These are phyloP conservation scores for Sphagnurus paluster DNA, from an alignment of 1,284 basidiomycete species.

Conservation along the genomic window DNA sequence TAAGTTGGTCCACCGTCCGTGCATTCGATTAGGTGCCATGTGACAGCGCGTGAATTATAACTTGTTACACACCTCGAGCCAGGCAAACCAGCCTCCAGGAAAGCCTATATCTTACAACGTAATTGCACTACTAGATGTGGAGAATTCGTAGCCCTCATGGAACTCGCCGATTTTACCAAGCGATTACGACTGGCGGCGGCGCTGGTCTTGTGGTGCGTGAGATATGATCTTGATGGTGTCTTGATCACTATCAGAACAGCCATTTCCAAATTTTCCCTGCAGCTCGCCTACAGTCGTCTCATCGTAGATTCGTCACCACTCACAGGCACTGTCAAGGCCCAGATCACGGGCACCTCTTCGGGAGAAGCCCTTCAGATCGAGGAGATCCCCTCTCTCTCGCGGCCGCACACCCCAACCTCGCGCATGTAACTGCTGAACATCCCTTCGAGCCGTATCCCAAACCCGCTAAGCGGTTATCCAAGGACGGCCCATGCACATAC, in stretches of 20 bases:
- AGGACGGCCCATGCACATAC: constrained; percentile 15
- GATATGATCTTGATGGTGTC: neutral
- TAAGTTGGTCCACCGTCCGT: constrained; percentile 13
- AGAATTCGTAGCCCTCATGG: constrained; percentile 21
- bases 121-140: constrained; percentile 17
- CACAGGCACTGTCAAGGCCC: neutral
- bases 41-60: constrained; percentile 2
- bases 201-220: constrained; percentile 23
- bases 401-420: constrained; percentile 30
- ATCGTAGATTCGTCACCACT: constrained; percentile 18
- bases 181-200: constrained; percentile 20
- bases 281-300: constrained; percentile 31
- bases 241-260: constrained; percentile 27
- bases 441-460: constrained; percentile 3
- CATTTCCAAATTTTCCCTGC: constrained; percentile 34
- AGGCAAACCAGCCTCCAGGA: constrained; percentile 24
- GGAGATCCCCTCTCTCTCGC: constrained; percentile 3
- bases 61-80: constrained; percentile 25
- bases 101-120: constrained; percentile 22
- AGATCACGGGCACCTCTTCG: neutral
- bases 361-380: neutral
- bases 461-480: neutral
- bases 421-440: constrained; percentile 19
- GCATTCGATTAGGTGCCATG: constrained; percentile 16
- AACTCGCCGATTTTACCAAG: constrained; percentile 25